Evolutionary conservation across 345 rosid species (phyloP).

Genomic region (Angophora floribunda): DNA sequence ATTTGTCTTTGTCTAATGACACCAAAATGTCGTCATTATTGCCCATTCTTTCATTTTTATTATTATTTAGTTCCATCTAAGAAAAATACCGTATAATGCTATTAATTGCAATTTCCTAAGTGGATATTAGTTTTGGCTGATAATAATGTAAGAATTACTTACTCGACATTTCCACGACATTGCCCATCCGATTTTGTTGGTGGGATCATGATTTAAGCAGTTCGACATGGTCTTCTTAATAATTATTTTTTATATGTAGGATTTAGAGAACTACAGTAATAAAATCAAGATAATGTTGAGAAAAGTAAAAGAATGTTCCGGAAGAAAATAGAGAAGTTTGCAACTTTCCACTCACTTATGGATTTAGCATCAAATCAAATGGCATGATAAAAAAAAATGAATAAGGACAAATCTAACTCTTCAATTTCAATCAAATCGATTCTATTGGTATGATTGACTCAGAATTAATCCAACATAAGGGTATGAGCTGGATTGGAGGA

Average conservation of each 20-base stretch:
- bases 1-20: neutral
- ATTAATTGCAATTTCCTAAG: neutral
- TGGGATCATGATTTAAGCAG: neutral
- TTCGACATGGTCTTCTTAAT: neutral
- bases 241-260: neutral
- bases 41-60: neutral
- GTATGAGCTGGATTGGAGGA: neutral
- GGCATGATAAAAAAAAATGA: neutral
- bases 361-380: neutral
- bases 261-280: neutral
- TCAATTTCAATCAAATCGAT: neutral
- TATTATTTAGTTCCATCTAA: neutral
- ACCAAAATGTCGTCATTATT: neutral
- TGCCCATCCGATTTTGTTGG: neutral
- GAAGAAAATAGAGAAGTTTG: neutral
- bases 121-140: neutral
- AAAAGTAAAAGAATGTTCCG: neutral
- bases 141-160: neutral
- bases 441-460: neutral
- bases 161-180: neutral
- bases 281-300: neutral
- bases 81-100: neutral
- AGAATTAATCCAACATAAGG: neutral
- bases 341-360: neutral
- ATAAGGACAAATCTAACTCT: neutral